Percentiles rank a stretch among this genome's conserved stretches.
Conservation (phyloP, 2,329 filamentous ascomycete genomes). For the Incumbomyces lentus region DNA sequence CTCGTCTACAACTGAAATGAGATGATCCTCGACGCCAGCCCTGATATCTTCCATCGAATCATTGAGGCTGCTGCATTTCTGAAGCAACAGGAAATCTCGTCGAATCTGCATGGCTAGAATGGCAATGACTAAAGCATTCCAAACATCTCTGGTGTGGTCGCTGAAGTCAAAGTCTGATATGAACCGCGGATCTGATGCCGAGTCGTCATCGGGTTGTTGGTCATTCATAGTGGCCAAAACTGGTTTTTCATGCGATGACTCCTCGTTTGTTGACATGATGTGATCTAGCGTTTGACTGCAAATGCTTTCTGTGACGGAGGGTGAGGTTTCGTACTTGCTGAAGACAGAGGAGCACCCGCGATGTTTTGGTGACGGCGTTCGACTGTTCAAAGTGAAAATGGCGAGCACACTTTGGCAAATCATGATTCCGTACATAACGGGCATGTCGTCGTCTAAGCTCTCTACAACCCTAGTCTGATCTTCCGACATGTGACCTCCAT, state of each 20-base stretch:
- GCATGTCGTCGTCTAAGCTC: constrained; percentile 3
- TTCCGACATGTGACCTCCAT: constrained; percentile 12
- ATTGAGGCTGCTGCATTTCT: neutral
- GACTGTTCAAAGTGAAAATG: constrained; percentile 7
- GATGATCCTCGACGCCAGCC: neutral
- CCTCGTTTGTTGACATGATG: neutral
- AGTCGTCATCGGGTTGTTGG: constrained; percentile 1
- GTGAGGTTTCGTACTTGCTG: neutral
- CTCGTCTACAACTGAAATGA: neutral
- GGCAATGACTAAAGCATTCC: constrained; percentile 49
- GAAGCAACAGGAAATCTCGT: constrained; percentile 21
- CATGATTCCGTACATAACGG: constrained; percentile 5
- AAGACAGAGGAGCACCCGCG: neutral
- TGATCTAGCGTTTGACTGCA: neutral
- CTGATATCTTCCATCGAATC: constrained; percentile 1
- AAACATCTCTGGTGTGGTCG: constrained; percentile 46
- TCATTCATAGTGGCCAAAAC: neutral
- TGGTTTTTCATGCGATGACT: neutral
- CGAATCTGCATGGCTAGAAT: constrained; percentile 46
- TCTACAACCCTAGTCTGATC: constrained; percentile 7
- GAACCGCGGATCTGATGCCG: constrained; percentile 24
- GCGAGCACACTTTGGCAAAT: constrained; percentile 5
- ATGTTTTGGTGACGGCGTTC: constrained; percentile 16
- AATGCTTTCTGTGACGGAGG: constrained; percentile 1
- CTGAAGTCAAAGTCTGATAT: constrained; percentile 46